Evolutionary conservation across 495 filamentous ascomycete genomes (phyloP).

Genomic region (Penicillium crystallinum): DNA sequence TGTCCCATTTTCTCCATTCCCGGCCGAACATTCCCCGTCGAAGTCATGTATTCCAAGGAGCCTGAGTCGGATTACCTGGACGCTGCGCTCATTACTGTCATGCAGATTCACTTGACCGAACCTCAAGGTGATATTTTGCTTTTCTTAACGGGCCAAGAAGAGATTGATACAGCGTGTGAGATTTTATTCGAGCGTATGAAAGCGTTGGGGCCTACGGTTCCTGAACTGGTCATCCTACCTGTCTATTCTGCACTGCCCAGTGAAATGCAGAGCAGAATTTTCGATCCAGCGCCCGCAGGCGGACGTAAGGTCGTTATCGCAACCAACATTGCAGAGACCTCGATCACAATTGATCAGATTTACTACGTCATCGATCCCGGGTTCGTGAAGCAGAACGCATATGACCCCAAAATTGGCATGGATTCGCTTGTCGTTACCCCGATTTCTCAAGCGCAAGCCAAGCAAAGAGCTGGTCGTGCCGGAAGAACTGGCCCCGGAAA

Average conservation of each 20-base stretch:
- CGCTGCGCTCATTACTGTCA: conserved; percentile 89
- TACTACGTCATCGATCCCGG: conserved; percentile 97
- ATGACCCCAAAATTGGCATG: conserved; percentile 96
- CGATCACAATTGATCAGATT: conserved; percentile 94
- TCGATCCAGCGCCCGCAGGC: conserved; percentile 86
- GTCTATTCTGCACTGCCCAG: conserved; percentile 90
- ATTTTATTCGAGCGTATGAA: conserved; percentile 95
- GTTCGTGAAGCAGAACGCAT: conserved; percentile 96
- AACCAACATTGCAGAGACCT: conserved; percentile 97
- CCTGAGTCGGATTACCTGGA: conserved; percentile 96
- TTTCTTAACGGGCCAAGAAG: conserved; percentile 95
- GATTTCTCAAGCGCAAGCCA: conserved; percentile 94
- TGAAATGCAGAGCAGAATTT: conserved; percentile 92
- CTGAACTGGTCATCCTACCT: conserved; percentile 87
- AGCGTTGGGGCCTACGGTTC: conserved; percentile 81
- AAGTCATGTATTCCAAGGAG: conserved; percentile 89
- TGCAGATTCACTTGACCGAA: conserved; percentile 96
- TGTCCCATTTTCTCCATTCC: conserved; percentile 96
- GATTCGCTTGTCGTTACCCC: conserved; percentile 92
- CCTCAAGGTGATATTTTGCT: conserved; percentile 87
- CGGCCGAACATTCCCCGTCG: conserved; percentile 89
- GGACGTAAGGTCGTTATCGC: conserved; percentile 94
- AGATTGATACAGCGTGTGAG: conserved; percentile 94
- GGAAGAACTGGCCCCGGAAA: conserved; percentile 95
- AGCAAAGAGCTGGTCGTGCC: conserved; percentile 88